A percentile compares a stretch with the other conserved stretches of the same genome.
These are phyloP conservation scores for Orbilia javanica DNA, from an alignment of 2,329 filamentous ascomycete genomes.

Conservation along the genomic window DNA sequence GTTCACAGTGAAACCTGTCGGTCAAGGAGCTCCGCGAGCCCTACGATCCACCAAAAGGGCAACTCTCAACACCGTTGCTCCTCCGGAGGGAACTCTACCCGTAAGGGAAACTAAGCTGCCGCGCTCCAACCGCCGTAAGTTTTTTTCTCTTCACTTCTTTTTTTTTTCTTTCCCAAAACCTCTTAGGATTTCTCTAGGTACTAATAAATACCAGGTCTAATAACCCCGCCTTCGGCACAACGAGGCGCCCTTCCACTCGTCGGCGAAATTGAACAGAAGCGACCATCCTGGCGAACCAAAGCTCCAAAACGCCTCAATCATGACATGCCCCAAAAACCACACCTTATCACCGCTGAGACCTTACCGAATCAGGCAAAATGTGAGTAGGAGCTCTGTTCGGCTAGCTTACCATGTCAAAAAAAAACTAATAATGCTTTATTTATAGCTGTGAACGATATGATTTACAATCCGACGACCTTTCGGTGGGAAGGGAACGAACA, in stretches of 20 bases:
- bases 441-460: conserved; percentile 90
- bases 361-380: conserved; percentile 81
- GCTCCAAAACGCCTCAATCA: conserved; percentile 45
- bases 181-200: neutral
- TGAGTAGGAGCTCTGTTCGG: conserved; percentile 67
- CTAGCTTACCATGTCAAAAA: neutral
- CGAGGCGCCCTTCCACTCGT: conserved; percentile 28
- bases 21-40: conserved; percentile 76
- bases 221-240: conserved; percentile 28
- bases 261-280: conserved; percentile 33
- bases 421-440: neutral
- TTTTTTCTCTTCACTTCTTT: neutral
- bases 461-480: conserved; percentile 87
- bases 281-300: conserved; percentile 39
- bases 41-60: conserved; percentile 72
- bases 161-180: neutral
- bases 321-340: conserved; percentile 75
- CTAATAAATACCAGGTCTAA: conserved; percentile 19
- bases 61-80: conserved; percentile 71
- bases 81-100: conserved; percentile 75
- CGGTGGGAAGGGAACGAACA: conserved; percentile 98
- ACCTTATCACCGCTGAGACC: conserved; percentile 87
- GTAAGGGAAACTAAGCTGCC: conserved; percentile 45
- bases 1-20: conserved; percentile 83
- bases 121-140: conserved; percentile 45